Evolutionary conservation across 257 asterid genomes (phyloP).

Genomic region (Gardenia jasminoides): DNA sequence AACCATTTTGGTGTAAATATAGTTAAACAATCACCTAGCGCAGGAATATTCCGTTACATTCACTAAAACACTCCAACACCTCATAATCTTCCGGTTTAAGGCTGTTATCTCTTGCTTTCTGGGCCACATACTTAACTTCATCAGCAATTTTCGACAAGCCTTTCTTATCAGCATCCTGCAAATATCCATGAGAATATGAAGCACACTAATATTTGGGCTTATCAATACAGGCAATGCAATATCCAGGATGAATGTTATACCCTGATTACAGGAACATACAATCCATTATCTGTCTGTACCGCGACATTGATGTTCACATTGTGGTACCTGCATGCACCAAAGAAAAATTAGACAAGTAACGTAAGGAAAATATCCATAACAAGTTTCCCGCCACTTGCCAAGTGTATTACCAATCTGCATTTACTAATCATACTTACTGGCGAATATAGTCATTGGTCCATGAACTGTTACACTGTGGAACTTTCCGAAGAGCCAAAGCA

Average conservation of each 20-base stretch:
- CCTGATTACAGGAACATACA: constrained; percentile 81
- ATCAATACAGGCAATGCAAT: constrained; percentile 2
- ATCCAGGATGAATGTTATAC: constrained; percentile 34
- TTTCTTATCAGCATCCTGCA: constrained; percentile 97
- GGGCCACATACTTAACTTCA: constrained; percentile 81
- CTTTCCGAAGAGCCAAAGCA: constrained; percentile 95
- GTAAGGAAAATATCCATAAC: neutral
- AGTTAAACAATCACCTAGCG: neutral
- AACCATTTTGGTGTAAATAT: constrained; percentile 5
- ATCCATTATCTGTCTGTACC: constrained; percentile 94
- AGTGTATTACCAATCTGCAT: neutral
- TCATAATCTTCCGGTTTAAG: constrained; percentile 93
- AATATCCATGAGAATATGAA: constrained; percentile 17
- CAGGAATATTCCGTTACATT: neutral
- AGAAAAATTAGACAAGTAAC: constrained; percentile 6
- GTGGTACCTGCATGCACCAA: constrained; percentile 54
- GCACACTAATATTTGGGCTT: neutral
- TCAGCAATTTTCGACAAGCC: constrained; percentile 78
- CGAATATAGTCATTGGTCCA: constrained; percentile 97
- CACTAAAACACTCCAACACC: constrained; percentile 34
- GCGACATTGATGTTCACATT: constrained; percentile 90
- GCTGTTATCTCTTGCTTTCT: constrained; percentile 81
- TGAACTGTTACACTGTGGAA: constrained; percentile 96
- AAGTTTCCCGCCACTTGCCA: neutral
- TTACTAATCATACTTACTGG: constrained; percentile 62